These are phyloP conservation scores for Backusella parvicylindrica DNA, from an alignment of 192 early-diverging fungal genomes.

Conservation along the genomic window DNA sequence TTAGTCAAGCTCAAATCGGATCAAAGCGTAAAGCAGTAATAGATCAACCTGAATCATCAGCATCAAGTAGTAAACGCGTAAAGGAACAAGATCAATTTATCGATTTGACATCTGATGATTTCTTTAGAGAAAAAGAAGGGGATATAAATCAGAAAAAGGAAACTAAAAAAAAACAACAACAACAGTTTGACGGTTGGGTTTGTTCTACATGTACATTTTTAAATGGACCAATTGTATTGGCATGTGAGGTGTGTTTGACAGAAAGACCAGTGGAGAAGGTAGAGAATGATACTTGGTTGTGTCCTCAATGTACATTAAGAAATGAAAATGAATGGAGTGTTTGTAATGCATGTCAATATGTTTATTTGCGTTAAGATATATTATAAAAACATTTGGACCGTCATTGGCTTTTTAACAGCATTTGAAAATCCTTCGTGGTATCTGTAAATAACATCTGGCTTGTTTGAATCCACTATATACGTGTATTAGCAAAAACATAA, in stretches of 20 bases:
- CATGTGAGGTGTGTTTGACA: conserved; percentile 45
- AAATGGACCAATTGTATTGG: conserved; percentile 39
- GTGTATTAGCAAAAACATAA: no score
- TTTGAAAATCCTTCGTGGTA: conserved; percentile 92
- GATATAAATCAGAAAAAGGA: background rate
- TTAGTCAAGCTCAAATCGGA: background rate
- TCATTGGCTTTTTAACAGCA: conserved; percentile 77
- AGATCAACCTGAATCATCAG: background rate
- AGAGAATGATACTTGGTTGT: background rate
- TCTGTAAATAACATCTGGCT: conserved; percentile 58
- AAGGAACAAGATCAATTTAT: background rate
- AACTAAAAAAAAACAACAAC: no score
- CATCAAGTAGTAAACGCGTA: background rate
- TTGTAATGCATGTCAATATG: background rate
- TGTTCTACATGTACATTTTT: conserved; percentile 57
- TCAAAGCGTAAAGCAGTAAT: background rate
- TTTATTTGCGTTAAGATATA: background rate
- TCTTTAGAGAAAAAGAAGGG: no score
- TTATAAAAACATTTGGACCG: conserved; percentile 60
- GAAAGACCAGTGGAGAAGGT: conserved; percentile 10
- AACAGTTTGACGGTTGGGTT: conserved; percentile 34
- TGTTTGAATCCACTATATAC: conserved; percentile 11
- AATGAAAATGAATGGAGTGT: background rate
- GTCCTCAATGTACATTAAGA: background rate
- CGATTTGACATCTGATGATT: background rate